Evolutionary conservation across 805 yeast genomes (phyloP).

Genomic region (Cyberlindnera americana): DNA sequence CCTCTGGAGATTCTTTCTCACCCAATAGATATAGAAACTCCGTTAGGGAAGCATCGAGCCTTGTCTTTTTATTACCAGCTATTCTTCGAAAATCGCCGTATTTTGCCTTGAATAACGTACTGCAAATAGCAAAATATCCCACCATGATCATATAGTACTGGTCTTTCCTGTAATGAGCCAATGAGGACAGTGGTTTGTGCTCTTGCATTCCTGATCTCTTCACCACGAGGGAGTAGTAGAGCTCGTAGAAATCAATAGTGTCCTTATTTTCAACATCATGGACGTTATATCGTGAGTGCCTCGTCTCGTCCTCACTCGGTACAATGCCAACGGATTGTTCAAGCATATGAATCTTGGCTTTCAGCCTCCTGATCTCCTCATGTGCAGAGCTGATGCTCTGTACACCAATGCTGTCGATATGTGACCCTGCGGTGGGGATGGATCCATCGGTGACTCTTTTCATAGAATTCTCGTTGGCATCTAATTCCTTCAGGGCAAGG

Average conservation of each 20-base stretch:
- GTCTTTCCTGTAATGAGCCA: slow-evolving; percentile 22
- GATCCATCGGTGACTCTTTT: neutral
- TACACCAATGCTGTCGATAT: neutral
- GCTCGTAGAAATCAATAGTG: slow-evolving; percentile 20
- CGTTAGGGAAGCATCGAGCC: slow-evolving; percentile 25
- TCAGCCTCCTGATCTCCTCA: slow-evolving; percentile 14
- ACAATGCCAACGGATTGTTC: slow-evolving; percentile 7
- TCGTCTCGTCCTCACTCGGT: too few species aligned
- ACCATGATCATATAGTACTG: slow-evolving; percentile 21
- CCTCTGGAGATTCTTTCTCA: slow-evolving; percentile 22
- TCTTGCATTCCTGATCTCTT: slow-evolving; percentile 29
- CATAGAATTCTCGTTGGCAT: neutral
- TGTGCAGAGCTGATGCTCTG: slow-evolving; percentile 3
- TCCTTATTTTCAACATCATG: slow-evolving; percentile 17
- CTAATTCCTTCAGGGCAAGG: slow-evolving; percentile 6
- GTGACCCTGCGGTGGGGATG: neutral
- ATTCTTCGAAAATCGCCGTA: slow-evolving; percentile 11
- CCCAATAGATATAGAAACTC: slow-evolving; percentile 21
- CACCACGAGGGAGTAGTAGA: slow-evolving; percentile 18
- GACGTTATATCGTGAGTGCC: too few species aligned
- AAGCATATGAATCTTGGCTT: slow-evolving; percentile 5
- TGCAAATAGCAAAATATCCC: slow-evolving; percentile 24
- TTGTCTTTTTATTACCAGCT: slow-evolving; percentile 15
- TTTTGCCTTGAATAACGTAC: slow-evolving; percentile 14
- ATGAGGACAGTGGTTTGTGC: slow-evolving; percentile 23